Conservation (phyloP, 225 moss, liverwort and hornwort genomes). For the Marchantia paleacea region DNA sequence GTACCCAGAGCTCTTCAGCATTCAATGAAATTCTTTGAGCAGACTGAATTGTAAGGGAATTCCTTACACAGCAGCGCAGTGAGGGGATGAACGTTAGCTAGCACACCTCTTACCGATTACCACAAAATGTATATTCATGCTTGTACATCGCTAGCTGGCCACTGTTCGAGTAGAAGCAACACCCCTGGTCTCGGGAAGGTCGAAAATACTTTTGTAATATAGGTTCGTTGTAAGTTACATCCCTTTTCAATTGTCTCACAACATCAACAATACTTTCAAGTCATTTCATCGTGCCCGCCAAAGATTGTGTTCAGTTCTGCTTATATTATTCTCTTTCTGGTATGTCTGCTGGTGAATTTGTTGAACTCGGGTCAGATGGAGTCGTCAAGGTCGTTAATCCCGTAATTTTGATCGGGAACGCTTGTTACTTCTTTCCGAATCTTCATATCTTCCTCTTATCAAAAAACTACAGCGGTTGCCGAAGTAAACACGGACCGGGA, state of each 20-base stretch:
- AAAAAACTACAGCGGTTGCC: too few species aligned
- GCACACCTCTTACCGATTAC: not conserved
- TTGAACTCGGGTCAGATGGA: too few species aligned
- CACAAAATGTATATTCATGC: constrained; percentile 20
- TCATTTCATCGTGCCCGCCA: not conserved
- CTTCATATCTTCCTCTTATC: too few species aligned
- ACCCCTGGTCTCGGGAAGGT: not conserved
- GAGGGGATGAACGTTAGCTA: constrained; percentile 14
- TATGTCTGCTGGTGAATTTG: too few species aligned
- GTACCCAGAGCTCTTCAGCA: not conserved
- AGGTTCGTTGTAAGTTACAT: constrained; percentile 16
- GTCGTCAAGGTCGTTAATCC: too few species aligned
- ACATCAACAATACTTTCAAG: not conserved
- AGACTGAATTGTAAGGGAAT: constrained; percentile 4
- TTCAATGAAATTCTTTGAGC: constrained; percentile 5
- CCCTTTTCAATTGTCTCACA: constrained; percentile 1
- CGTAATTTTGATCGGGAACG: too few species aligned
- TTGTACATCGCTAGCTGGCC: constrained; percentile 16
- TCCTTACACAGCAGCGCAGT: not conserved
- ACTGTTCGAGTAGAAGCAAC: not conserved
- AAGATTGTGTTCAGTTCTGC: too few species aligned
- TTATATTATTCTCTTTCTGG: too few species aligned
- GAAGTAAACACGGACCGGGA: too few species aligned
- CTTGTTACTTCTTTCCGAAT: too few species aligned
- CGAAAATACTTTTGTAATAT: constrained; percentile 18